Conservation (phyloP, 2,329 filamentous ascomycete species). For the Ophiostoma sp. region DNA sequence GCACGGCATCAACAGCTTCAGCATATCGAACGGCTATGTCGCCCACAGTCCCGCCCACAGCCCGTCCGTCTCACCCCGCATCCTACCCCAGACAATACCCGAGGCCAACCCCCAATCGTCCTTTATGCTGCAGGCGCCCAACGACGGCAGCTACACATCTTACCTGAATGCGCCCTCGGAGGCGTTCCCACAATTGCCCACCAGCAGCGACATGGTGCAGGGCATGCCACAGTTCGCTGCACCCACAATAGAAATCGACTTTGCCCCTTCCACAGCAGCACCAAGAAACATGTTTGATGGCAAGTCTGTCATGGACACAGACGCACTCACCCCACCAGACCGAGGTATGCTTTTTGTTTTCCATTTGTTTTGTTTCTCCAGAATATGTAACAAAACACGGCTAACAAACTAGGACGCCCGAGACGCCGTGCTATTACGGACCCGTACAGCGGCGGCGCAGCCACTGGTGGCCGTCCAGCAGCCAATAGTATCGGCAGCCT, state of each 20-base stretch:
- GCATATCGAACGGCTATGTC: conserved; percentile 59
- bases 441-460: conserved; percentile 49
- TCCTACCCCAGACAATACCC: conserved; percentile 52
- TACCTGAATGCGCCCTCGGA: conserved; percentile 43
- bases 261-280: conserved; percentile 64
- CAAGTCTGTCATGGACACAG: conserved; percentile 58
- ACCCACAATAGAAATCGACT: conserved; percentile 93
- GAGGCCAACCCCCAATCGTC: conserved; percentile 42
- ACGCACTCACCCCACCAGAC: conserved; percentile 78
- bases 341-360: conserved; percentile 42
- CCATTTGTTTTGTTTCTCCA: background rate
- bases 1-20: conserved; percentile 72
- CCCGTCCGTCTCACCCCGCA: conserved; percentile 59
- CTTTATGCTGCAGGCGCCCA: conserved; percentile 42
- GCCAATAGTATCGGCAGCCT: conserved; percentile 36
- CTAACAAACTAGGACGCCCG: conserved; percentile 40
- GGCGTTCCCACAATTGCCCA: conserved; percentile 49
- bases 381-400: no score
- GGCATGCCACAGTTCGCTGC: conserved; percentile 69
- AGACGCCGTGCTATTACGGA: conserved; percentile 55
- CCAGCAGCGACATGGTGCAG: conserved; percentile 58
- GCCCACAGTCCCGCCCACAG: conserved; percentile 77
- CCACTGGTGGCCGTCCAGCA: conserved; percentile 35
- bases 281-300: conserved; percentile 60
- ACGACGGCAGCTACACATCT: conserved; percentile 37